These are phyloP conservation scores for Stenocarpella maydis DNA, from an alignment of 2,329 filamentous ascomycete species.

Conservation along the genomic window DNA sequence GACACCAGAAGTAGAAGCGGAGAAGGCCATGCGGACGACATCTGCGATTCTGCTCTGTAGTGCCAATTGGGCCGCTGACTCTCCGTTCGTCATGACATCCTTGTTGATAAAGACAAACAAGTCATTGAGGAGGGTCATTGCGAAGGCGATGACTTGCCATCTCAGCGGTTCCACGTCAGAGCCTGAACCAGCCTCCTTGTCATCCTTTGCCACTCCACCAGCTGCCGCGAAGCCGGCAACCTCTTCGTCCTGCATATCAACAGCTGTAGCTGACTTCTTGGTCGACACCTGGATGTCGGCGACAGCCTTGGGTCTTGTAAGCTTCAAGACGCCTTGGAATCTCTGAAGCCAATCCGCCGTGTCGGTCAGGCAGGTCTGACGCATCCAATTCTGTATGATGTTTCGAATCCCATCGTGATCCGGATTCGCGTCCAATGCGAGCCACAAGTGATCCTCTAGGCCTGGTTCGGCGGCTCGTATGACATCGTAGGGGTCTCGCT, in stretches of 20 bases:
- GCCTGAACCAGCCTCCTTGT: slow-evolving; percentile 57
- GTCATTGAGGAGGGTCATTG: slow-evolving; percentile 87
- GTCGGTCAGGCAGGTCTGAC: slow-evolving; percentile 83
- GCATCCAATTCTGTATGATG: slow-evolving; percentile 91
- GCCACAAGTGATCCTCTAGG: slow-evolving; percentile 91
- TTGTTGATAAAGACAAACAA: slow-evolving; percentile 82
- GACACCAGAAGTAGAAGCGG: slow-evolving; percentile 92
- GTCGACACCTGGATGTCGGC: slow-evolving; percentile 57
- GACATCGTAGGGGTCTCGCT: slow-evolving; percentile 85
- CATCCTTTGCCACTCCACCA: slow-evolving; percentile 66
- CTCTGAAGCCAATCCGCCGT: slow-evolving; percentile 87
- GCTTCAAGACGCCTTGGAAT: slow-evolving; percentile 88
- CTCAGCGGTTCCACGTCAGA: slow-evolving; percentile 85
- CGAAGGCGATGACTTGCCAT: slow-evolving; percentile 96
- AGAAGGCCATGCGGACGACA: slow-evolving; percentile 96
- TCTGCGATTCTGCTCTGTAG: slow-evolving; percentile 88
- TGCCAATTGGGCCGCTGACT: slow-evolving; percentile 78
- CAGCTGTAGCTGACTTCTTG: slow-evolving; percentile 59
- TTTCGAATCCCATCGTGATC: slow-evolving; percentile 82
- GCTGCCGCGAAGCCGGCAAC: slow-evolving; percentile 93
- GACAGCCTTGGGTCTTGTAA: slow-evolving; percentile 76
- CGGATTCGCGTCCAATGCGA: slow-evolving; percentile 81
- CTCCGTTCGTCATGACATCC: slow-evolving; percentile 79
- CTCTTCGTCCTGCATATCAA: slow-evolving; percentile 95
- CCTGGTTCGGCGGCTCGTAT: slow-evolving; percentile 77